These are phyloP conservation scores for Stygiomarasmius scandens DNA, from an alignment of 1,284 basidiomycete genomes.

Conservation along the genomic window DNA sequence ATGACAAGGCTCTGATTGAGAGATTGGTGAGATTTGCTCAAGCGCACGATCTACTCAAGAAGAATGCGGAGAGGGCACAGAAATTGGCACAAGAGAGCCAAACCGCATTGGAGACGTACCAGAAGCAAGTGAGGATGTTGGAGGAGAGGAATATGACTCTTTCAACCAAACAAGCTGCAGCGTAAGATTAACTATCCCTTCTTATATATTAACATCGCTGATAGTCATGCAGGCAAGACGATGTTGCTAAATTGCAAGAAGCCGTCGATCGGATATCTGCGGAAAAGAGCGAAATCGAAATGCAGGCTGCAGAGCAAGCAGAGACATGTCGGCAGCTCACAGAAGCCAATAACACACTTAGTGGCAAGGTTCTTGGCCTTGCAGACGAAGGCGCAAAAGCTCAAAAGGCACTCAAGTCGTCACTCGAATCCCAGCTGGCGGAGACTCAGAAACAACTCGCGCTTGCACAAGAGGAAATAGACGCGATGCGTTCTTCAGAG, in stretches of 20 bases:
- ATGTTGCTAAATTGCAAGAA: constrained; percentile 65
- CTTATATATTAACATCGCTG: constrained; percentile 4
- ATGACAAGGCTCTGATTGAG: constrained; percentile 83
- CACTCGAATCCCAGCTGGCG: constrained; percentile 54
- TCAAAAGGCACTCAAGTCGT: constrained; percentile 56
- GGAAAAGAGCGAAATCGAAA: constrained; percentile 73
- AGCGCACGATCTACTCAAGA: constrained; percentile 86
- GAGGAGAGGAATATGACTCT: constrained; percentile 72
- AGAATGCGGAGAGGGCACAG: constrained; percentile 87
- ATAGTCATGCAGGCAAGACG: constrained; percentile 57
- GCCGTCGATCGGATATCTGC: constrained; percentile 59
- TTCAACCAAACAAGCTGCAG: constrained; percentile 48
- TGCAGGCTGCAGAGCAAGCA: constrained; percentile 68
- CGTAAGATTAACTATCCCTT: constrained; percentile 46
- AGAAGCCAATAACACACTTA: constrained; percentile 77
- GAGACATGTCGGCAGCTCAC: constrained; percentile 71
- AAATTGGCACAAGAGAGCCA: constrained; percentile 85
- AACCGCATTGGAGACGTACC: constrained; percentile 80
- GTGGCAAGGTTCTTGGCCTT: constrained; percentile 69
- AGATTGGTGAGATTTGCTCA: constrained; percentile 81
- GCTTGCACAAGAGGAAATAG: constrained; percentile 52
- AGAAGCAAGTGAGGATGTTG: constrained; percentile 79
- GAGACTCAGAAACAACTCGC: constrained; percentile 46
- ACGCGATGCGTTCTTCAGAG: constrained; percentile 64
- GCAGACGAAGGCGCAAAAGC: constrained; percentile 75